A percentile compares a stretch with the other conserved stretches of the same genome.
These are phyloP conservation scores for Pseudogymnoascus sp. DNA, from an alignment of 2,329 filamentous ascomycete species.

Conservation along the genomic window DNA sequence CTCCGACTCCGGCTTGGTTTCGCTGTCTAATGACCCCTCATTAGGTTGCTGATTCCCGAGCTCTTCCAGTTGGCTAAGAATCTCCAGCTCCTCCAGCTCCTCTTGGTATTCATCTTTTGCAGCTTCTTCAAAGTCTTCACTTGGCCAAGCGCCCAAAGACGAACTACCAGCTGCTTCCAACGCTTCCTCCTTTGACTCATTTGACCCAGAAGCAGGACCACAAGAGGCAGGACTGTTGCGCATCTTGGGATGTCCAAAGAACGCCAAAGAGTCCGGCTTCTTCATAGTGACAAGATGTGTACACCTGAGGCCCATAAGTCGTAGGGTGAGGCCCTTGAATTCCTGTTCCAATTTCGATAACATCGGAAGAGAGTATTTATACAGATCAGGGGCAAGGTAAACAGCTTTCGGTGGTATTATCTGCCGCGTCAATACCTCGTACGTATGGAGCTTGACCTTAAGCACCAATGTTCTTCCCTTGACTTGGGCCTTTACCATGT, in stretches of 20 bases:
- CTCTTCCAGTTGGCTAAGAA: conserved; percentile 49
- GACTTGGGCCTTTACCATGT: conserved; percentile 68
- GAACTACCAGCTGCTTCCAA: conserved; percentile 34
- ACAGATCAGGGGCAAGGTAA: conserved; percentile 68
- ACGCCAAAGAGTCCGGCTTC: conserved; percentile 65
- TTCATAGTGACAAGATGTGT: conserved; percentile 82
- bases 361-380: conserved; percentile 73
- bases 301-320: conserved; percentile 81
- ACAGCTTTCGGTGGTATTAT: conserved; percentile 65
- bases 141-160: conserved; percentile 59
- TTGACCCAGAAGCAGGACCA: conserved; percentile 16
- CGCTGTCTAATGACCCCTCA: neutral
- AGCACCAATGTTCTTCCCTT: conserved; percentile 87
- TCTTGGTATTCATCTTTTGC: conserved; percentile 50
- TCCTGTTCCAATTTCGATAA: conserved; percentile 77
- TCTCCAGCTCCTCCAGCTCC: conserved; percentile 52
- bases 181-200: conserved; percentile 30
- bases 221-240: conserved; percentile 14
- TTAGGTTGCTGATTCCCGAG: conserved; percentile 30
- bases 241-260: conserved; percentile 55
- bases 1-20: conserved; percentile 16
- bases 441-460: conserved; percentile 91
- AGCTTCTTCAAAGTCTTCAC: conserved; percentile 55
- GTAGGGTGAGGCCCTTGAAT: conserved; percentile 65
- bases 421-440: conserved; percentile 83